Percentiles rank a stretch among this genome's conserved stretches.
Evolutionary conservation across 352 stramenopile species (phyloP).

Genomic region (Phytophthora rubi): DNA sequence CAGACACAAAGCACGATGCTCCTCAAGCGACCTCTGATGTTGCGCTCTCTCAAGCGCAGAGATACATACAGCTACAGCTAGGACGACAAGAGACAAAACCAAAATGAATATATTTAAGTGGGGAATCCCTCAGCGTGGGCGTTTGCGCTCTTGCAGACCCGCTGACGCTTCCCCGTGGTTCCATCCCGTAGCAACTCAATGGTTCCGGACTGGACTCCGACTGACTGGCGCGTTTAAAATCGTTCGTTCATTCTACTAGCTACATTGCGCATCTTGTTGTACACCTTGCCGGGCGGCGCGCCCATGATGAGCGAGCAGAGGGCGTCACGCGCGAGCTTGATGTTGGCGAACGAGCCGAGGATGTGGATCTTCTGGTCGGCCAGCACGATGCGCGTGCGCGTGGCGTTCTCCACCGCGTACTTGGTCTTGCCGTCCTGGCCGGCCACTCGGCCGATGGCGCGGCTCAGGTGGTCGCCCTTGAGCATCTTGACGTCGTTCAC

Average conservation of each 20-base stretch:
- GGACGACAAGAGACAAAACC: conserved; percentile 28
- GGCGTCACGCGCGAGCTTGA: conserved; percentile 95
- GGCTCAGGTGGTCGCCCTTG: conserved; percentile 98
- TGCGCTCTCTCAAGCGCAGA: neutral
- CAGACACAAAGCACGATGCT: conserved; percentile 6
- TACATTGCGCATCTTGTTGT: conserved; percentile 99
- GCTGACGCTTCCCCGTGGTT: conserved; percentile 14
- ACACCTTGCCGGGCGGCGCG: conserved; percentile 99
- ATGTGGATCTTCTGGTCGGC: conserved; percentile 99
- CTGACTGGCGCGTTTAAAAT: conserved; percentile 69
- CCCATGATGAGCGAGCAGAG: conserved; percentile 95
- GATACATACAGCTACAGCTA: conserved; percentile 2
- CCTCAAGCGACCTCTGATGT: conserved; percentile 1
- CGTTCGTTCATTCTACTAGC: conserved; percentile 98
- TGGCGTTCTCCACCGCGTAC: conserved; percentile 99
- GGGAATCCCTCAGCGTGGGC: conserved; percentile 3
- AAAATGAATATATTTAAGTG: conserved; percentile 73
- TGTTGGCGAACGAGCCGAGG: conserved; percentile 98
- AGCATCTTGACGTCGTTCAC: conserved; percentile 98
- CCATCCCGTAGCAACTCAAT: conserved; percentile 16
- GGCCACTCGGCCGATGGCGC: conserved; percentile 98
- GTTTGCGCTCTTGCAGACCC: neutral
- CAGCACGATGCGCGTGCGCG: conserved; percentile 98
- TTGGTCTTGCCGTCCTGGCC: conserved; percentile 99
- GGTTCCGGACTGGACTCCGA: neutral